Percentiles rank a stretch among this genome's conserved stretches.
These are phyloP conservation scores for Favolaschia claudopus DNA, from an alignment of 768 basidiomycete genomes.

Conservation along the genomic window DNA sequence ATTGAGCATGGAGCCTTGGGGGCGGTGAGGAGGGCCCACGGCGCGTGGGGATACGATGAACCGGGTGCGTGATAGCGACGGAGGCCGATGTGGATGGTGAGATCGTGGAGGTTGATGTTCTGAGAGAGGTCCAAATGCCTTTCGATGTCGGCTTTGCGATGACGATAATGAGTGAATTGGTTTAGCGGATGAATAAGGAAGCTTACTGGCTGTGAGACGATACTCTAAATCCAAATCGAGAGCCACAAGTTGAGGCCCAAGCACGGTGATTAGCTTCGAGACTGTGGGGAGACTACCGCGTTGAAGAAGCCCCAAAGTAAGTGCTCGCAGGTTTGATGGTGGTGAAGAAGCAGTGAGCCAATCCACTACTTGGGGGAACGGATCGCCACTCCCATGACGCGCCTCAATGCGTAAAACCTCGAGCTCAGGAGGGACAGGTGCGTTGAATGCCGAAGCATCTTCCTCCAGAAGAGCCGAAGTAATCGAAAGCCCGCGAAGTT, in stretches of 20 bases:
- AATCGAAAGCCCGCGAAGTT: too few species aligned
- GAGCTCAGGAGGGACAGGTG: background rate
- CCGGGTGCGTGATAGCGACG: background rate
- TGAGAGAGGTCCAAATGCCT: slow-evolving; percentile 9
- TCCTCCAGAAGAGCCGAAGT: too few species aligned
- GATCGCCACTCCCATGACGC: background rate
- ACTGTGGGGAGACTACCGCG: background rate
- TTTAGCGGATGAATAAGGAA: background rate
- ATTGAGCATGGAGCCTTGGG: background rate
- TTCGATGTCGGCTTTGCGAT: slow-evolving; percentile 7
- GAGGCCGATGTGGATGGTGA: slow-evolving; percentile 17
- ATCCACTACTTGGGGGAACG: background rate
- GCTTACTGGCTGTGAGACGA: slow-evolving; percentile 12
- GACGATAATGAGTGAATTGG: background rate
- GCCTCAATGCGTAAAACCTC: background rate
- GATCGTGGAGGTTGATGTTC: background rate
- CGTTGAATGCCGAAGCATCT: background rate
- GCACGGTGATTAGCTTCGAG: background rate
- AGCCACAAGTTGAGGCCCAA: slow-evolving; percentile 5
- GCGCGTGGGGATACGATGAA: background rate
- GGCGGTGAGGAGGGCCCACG: slow-evolving; percentile 9
- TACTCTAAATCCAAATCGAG: slow-evolving; percentile 9
- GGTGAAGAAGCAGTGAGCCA: background rate
- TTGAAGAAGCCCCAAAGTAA: background rate
- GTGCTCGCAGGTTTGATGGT: background rate